A percentile compares a stretch with the other conserved stretches of the same genome.
Conservation (phyloP, 1,284 basidiomycete genomes). For the Microbotryomycetes sp. region DNA sequence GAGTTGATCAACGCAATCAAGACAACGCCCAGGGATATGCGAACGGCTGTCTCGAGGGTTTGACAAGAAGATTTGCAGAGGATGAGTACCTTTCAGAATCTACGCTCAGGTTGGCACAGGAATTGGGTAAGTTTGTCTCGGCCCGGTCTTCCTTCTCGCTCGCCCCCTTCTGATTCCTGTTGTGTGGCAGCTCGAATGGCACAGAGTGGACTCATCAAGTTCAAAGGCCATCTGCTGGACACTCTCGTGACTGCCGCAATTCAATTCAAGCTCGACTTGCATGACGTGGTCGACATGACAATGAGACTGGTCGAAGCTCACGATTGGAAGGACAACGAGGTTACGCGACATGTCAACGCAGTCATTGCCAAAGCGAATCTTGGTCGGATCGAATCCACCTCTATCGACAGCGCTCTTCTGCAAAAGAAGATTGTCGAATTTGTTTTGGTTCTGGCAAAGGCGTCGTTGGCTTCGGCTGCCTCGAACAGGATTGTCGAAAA, state of each 20-base stretch:
- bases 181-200: not conserved
- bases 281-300: slow-evolving; percentile 3
- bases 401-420: not conserved
- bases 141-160: too few species aligned
- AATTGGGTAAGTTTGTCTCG: slow-evolving; percentile 12
- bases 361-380: slow-evolving; percentile 22
- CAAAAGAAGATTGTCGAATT: not conserved
- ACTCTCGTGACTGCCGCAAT: slow-evolving; percentile 19
- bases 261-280: slow-evolving; percentile 10
- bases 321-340: slow-evolving; percentile 29
- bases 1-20: not conserved
- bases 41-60: not conserved
- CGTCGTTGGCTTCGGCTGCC: slow-evolving; percentile 12
- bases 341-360: slow-evolving; percentile 27
- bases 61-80: not conserved
- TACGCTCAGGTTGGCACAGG: not conserved
- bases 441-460: slow-evolving; percentile 12
- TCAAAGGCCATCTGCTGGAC: slow-evolving; percentile 17
- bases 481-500: slow-evolving; percentile 15
- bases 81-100: not conserved
- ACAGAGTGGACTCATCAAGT: not conserved
- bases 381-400: not conserved
- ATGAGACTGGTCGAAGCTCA: slow-evolving; percentile 7
- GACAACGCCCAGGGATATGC: not conserved
- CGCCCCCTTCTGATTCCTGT: not conserved